These are phyloP conservation scores for Fraxinus albicans DNA, from an alignment of 305 asterid genomes.

Conservation along the genomic window DNA sequence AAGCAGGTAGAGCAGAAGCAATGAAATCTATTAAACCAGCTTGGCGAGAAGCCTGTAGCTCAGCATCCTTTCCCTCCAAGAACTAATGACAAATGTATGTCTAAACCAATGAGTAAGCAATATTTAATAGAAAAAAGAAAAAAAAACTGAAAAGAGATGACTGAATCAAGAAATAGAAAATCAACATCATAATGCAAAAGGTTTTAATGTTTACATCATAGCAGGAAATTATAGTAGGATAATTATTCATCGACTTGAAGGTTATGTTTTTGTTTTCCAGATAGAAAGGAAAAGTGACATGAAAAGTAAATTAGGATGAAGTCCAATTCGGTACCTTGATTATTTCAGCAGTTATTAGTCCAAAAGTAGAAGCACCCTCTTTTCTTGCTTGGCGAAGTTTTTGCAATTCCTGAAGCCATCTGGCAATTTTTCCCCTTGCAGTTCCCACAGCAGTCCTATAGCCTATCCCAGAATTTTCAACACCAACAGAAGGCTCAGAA, in stretches of 20 bases:
- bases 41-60: conserved; percentile 95
- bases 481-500: conserved; percentile 72
- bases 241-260: background rate
- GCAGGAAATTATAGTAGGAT: background rate
- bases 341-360: conserved; percentile 86
- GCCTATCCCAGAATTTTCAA: conserved; percentile 80
- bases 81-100: conserved; percentile 44
- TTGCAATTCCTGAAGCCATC: conserved; percentile 98
- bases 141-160: conserved; percentile 12
- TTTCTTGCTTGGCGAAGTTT: conserved; percentile 95
- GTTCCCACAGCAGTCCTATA: conserved; percentile 83
- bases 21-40: conserved; percentile 96
- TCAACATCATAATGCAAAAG: background rate
- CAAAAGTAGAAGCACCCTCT: conserved; percentile 91
- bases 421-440: conserved; percentile 82
- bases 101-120: conserved; percentile 30
- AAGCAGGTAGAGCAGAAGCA: conserved; percentile 98
- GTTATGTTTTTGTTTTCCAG: background rate
- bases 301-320: conserved; percentile 1
- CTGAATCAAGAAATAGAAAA: conserved; percentile 9
- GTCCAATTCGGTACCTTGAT: conserved; percentile 61
- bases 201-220: background rate
- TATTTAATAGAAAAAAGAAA: conserved; percentile 3
- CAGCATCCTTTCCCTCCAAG: conserved; percentile 92
- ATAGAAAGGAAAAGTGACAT: background rate